Evolutionary conservation across 139 green algal genomes (phyloP).

Genomic region (Tetratostichococcus sp.): DNA sequence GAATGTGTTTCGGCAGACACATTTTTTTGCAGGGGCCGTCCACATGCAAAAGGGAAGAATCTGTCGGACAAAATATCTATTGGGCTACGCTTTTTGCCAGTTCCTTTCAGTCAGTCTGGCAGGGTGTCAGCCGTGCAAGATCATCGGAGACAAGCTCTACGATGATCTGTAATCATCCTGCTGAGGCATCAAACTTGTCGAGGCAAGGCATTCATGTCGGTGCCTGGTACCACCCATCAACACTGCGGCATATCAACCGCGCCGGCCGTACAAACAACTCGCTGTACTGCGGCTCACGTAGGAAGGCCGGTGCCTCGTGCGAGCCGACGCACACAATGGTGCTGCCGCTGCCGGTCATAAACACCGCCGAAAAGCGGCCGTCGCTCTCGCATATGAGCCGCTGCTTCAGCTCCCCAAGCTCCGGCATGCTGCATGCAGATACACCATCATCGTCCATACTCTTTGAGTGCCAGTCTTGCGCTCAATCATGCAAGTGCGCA

Average conservation of each 20-base stretch:
- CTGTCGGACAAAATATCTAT: too few relatives aligned
- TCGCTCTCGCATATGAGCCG: conserved; percentile 44
- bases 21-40: too few relatives aligned
- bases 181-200: background rate
- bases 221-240: conserved; percentile 64
- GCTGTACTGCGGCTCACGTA: conserved; percentile 42
- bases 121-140: too few relatives aligned
- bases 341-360: conserved; percentile 95
- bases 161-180: background rate
- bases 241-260: conserved; percentile 62
- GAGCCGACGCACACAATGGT: conserved; percentile 84
- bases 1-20: too few relatives aligned
- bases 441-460: background rate
- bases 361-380: conserved; percentile 70
- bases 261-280: conserved; percentile 79
- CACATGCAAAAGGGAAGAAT: too few relatives aligned
- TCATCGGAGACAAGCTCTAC: background rate
- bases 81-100: too few relatives aligned
- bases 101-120: too few relatives aligned
- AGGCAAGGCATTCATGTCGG: background rate
- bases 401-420: conserved; percentile 77
- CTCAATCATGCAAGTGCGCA: too few relatives aligned
- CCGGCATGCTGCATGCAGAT: conserved; percentile 57
- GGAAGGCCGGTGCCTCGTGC: conserved; percentile 53
- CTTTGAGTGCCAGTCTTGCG: too few relatives aligned